These are phyloP conservation scores for Avena insularis DNA, from an alignment of 176 grass and related monocot genomes.

Conservation along the genomic window DNA sequence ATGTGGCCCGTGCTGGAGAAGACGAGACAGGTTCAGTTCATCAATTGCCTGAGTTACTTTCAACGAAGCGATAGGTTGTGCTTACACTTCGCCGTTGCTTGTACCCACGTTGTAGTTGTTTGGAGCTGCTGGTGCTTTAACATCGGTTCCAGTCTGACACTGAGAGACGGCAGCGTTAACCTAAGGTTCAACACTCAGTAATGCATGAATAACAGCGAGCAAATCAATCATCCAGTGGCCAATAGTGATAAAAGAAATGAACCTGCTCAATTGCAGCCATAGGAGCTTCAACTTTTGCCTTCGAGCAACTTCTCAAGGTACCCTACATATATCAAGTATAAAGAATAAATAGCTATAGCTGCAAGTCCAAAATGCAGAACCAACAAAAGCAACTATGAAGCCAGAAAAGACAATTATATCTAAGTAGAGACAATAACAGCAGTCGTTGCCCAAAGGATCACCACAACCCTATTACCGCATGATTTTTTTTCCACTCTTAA, in stretches of 20 bases:
- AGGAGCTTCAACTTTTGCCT: slow-evolving; percentile 58
- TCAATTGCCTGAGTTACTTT: neutral
- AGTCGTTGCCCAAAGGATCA: slow-evolving; percentile 15
- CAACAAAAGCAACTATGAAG: neutral
- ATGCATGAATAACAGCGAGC: neutral
- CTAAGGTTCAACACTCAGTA: slow-evolving; percentile 21
- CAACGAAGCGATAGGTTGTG: neutral
- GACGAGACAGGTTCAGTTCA: neutral
- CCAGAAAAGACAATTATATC: slow-evolving; percentile 18
- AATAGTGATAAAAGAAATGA: slow-evolving; percentile 25
- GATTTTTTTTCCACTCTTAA: neutral
- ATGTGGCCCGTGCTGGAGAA: slow-evolving; percentile 18
- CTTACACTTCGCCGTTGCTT: slow-evolving; percentile 51
- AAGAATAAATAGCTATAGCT: slow-evolving; percentile 28
- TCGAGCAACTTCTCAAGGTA: slow-evolving; percentile 73
- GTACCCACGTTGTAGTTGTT: slow-evolving; percentile 26
- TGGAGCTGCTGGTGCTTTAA: slow-evolving; percentile 30
- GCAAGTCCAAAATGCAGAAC: slow-evolving; percentile 8
- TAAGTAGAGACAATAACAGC: slow-evolving; percentile 4
- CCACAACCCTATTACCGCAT: neutral
- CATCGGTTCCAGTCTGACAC: slow-evolving; percentile 36
- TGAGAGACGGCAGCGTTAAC: slow-evolving; percentile 14
- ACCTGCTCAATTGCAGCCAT: slow-evolving; percentile 62
- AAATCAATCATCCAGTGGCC: neutral
- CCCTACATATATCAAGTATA: slow-evolving; percentile 54